Base-by-base conservation (phyloP, 1,139 yeast genomes). In the Hyphopichia buzzinii region DNA sequence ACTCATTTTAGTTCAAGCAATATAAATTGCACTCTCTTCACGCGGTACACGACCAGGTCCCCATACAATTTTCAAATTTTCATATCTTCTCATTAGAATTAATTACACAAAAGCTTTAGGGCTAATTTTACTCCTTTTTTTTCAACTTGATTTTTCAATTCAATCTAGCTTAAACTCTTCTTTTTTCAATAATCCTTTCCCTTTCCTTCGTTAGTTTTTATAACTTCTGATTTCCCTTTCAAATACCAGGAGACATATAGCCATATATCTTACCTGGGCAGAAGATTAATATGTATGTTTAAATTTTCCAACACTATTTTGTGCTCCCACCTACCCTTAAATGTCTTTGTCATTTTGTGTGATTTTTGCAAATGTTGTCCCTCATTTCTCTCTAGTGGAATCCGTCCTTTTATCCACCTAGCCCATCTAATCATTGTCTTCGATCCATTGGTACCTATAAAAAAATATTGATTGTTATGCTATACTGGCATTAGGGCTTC, bases 181-280 rank as follows among this genome's bases (percentile, higher is more conserved):
- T 27, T 33, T 29, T 32, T 29, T 32, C 13, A 17, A 11, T 24
- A 15, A 7, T 26, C 22, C n/a, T 29, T 26, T 17, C 17, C 23
- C 17, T 29, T 32, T 26, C 28, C 22, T 17, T 35, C 29, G 16
- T 31, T 31, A 24, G 22, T 31, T 25, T 16, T 8, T 3, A 6
- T 13, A 30, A 12, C 12, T 17, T 17, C 25, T 19, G 8, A 12
- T 11, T 29, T 19, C 12, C 16, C 26, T 8, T n/a, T 14, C n/a
- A 21, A 19, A 29, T 11, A 3, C 31, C 26, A 29, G 31, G 31
- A 29, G 14, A 29, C 17, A 28, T 29, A 19, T 29, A 17, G 12
- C 17, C 17, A 15, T 31, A 31, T 31, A 31, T 31, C 28, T 21
- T 25, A 21, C 26, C 34, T 22, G 33, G 34, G 26, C 12, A 31